Base-by-base conservation (phyloP, 2,329 filamentous ascomycete species). In the Gyromitra esculenta region DNA sequence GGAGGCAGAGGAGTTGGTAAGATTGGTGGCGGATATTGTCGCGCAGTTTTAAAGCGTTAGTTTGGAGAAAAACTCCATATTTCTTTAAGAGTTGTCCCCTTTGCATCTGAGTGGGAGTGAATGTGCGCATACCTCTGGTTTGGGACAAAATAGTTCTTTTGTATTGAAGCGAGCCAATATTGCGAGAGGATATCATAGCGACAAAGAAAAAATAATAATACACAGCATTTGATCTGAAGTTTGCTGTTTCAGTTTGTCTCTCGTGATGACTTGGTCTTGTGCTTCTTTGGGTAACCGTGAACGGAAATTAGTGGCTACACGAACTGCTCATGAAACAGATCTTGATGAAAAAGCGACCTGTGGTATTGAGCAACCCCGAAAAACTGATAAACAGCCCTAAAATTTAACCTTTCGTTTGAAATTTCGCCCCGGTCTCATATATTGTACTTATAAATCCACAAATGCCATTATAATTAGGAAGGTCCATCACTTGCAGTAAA, bases 1-100 rank as follows among this genome's bases (percentile, higher is more conserved):
- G 15, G 95, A 98, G 84, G 94, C 94, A 0, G 94, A 97, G 81
- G 94, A 97, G 84, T 87, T 98, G 78, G 93, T 94, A 74, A 90
- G 90, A 81, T 92, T 93, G 83, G 93, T 98, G 62, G 90, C 91
- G 15, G 87, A 89, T 79, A 89, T 94, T 78, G 91, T 96, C 75
- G 89, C 90, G 1, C 77, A 79, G 45, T 79, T 73, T 70, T 79
- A 78, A 63, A 52, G 25, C 15, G 41, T 65, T 63, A 35, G 25
- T 9, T 6, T 52, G 48, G 5, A 54, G 57, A 52, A 72, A 76
- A 59, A 15, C n/a, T 41, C 8, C 18, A 31, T 50, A n/a, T 25
- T 60, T 56, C 63, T 65, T 63, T 56, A n/a, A 37, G 25, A 9
- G 11, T n/a, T 52, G 11, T 57, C 66, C 73, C 25, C n/a, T 11